Base-by-base conservation (phyloP, 768 basidiomycete genomes). In the Phlebiopsis gigantea region DNA sequence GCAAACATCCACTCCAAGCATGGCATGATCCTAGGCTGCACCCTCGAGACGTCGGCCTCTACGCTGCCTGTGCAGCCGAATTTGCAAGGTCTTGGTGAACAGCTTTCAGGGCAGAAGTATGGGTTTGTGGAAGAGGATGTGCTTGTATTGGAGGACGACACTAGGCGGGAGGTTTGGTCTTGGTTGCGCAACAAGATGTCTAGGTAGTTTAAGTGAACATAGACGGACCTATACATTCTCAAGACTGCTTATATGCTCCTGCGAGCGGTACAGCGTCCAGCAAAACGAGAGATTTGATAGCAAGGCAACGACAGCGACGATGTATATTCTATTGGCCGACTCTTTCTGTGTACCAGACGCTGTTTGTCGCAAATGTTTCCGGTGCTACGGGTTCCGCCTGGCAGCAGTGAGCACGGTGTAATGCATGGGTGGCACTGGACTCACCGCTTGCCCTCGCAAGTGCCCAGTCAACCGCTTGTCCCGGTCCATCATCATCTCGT, bases 401-500 rank as follows among this genome's bases (percentile, higher is more conserved):
- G 28, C 44, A 15, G 51, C 19, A 10, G 44, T 26, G 1, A 58
- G 12, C 26, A 43, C 9, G n/a, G n/a, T n/a, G n/a, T 8, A 61
- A 42, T 49, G 39, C 26, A 19, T 24, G 19, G 56, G 46, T 41
- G n/a, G 12, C 26, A 48, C 47, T 24, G 10, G 46, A 75, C 91
- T 65, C 69, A 95, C 95, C 68, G 79, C 79, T 70, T 98, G 96
- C 53, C 93, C 93, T 62, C 96, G 82, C 64, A 73, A 65, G 67
- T 90, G 88, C 12, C 96, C 96, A 2, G 94, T 97, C 66, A 98
- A 71, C 61, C 90, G 79, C 66, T 80, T 78, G 75, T 98, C 96
- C 55, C 96, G 79, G 66, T 85, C 82, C 87, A 98, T 93, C 93
- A 98, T 92, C 88, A 90, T 91, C 53, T 89, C 81, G 60, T 98